phyloP scores from a whole-genome alignment of 805 yeast species.

The Torulaspora indica region DNA sequence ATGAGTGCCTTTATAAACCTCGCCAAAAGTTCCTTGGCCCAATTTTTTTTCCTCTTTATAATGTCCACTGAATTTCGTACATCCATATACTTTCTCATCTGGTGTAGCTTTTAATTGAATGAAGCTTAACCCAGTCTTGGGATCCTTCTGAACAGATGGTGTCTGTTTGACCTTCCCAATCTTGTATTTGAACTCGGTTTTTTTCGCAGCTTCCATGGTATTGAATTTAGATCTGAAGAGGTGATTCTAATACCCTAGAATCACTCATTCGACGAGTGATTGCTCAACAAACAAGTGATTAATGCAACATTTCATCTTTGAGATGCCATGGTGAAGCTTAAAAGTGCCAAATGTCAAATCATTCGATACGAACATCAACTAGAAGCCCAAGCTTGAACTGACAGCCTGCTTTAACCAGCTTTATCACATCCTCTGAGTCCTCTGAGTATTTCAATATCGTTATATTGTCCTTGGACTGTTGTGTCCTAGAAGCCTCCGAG shows the following conservation, averaged over 20 bases:
- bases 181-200: conserved; percentile 28
- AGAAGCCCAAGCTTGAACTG: too few species aligned
- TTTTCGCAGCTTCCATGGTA: conserved; percentile 3
- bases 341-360: background rate
- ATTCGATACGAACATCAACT: background rate
- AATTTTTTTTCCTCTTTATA: conserved; percentile 43
- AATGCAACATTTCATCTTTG: background rate
- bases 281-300: background rate
- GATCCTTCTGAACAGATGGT: conserved; percentile 30
- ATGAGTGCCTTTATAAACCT: conserved; percentile 72
- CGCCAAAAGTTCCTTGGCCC: conserved; percentile 87
- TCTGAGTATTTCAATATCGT: too few species aligned
- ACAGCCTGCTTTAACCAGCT: too few species aligned
- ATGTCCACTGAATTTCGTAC: conserved; percentile 30
- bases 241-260: background rate
- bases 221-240: background rate
- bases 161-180: conserved; percentile 36
- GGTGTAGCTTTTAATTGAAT: conserved; percentile 27
- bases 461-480: too few species aligned
- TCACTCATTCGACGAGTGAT: background rate
- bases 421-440: too few species aligned
- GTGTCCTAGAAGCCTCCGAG: too few species aligned
- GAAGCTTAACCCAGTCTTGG: conserved; percentile 25
- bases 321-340: background rate
- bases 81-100: conserved; percentile 33